phyloP scores from a whole-genome alignment of 169 alveolate genomes.

The Cryptosporidium bovis region DNA sequence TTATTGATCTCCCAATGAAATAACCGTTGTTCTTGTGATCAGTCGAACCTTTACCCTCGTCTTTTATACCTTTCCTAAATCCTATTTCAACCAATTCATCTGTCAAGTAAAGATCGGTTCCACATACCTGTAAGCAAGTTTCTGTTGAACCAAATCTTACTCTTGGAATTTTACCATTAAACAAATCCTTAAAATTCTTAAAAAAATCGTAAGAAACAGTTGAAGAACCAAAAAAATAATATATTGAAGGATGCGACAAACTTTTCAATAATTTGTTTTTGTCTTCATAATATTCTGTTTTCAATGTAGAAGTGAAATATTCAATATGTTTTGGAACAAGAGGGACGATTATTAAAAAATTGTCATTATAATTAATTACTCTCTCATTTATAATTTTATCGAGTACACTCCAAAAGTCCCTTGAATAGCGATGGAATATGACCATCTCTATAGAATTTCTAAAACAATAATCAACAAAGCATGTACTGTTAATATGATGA shows the following conservation, averaged over 20 bases:
- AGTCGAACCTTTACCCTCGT: neutral
- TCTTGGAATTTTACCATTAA: conserved; percentile 77
- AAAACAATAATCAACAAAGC: conserved; percentile 71
- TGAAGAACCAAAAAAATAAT: conserved; percentile 66
- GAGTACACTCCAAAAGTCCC: conserved; percentile 31
- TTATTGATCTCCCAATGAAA: conserved; percentile 78
- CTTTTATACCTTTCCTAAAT: conserved; percentile 1
- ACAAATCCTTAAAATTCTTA: conserved; percentile 9
- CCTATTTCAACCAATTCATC: neutral
- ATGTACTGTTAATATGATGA: conserved; percentile 78
- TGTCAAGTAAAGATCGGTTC: conserved; percentile 19
- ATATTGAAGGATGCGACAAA: conserved; percentile 41
- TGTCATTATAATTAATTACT: conserved; percentile 1
- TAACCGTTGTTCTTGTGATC: conserved; percentile 45
- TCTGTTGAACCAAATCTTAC: conserved; percentile 81
- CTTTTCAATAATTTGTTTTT: conserved; percentile 2
- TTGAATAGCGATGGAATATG: conserved; percentile 31
- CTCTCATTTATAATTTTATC: neutral
- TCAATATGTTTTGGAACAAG: conserved; percentile 70
- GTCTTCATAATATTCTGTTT: conserved; percentile 14
- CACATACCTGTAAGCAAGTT: conserved; percentile 77
- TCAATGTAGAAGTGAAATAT: conserved; percentile 30
- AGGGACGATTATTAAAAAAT: conserved; percentile 22
- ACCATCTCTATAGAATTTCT: conserved; percentile 33
- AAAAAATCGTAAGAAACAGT: conserved; percentile 58